Evolutionary conservation across 768 basidiomycete genomes (phyloP).

Genomic region (Hydnomerulius pinastri): DNA sequence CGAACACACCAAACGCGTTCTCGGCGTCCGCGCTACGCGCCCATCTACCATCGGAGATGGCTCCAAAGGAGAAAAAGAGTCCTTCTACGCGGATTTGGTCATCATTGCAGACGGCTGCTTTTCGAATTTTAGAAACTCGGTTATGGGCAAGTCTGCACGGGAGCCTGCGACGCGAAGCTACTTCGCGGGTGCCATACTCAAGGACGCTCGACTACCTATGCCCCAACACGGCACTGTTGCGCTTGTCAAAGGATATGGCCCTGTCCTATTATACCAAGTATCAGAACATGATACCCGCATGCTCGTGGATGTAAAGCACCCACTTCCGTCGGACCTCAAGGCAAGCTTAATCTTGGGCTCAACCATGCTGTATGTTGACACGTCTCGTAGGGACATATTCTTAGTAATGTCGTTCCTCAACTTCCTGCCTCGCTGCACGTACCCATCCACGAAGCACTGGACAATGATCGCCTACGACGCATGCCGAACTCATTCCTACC

Average conservation of each 20-base stretch:
- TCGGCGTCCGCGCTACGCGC: conserved; percentile 67
- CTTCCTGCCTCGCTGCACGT: conserved; percentile 73
- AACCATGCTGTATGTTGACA: conserved; percentile 3
- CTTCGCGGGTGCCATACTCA: conserved; percentile 84
- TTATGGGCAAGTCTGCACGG: conserved; percentile 53
- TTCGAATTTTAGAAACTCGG: conserved; percentile 80
- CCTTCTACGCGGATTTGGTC: conserved; percentile 74
- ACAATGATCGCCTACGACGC: conserved; percentile 76
- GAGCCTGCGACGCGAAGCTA: conserved; percentile 67
- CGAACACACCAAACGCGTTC: conserved; percentile 48
- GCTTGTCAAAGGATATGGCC: conserved; percentile 78
- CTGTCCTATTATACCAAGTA: conserved; percentile 93
- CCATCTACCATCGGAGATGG: conserved; percentile 33
- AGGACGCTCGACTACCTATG: conserved; percentile 73
- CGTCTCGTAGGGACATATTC: conserved; percentile 59
- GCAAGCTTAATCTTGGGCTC: conserved; percentile 34
- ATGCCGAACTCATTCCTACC: conserved; percentile 98
- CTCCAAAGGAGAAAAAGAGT: conserved; percentile 44
- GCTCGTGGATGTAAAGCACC: conserved; percentile 85
- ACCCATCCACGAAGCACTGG: conserved; percentile 67
- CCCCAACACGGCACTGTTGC: conserved; percentile 82
- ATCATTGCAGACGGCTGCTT: conserved; percentile 94
- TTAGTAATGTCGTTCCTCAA: conserved; percentile 72
- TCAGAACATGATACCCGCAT: conserved; percentile 87
- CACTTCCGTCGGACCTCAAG: conserved; percentile 81